Conservation (phyloP, 257 asterid species). For the Solanum raphanifolium region DNA sequence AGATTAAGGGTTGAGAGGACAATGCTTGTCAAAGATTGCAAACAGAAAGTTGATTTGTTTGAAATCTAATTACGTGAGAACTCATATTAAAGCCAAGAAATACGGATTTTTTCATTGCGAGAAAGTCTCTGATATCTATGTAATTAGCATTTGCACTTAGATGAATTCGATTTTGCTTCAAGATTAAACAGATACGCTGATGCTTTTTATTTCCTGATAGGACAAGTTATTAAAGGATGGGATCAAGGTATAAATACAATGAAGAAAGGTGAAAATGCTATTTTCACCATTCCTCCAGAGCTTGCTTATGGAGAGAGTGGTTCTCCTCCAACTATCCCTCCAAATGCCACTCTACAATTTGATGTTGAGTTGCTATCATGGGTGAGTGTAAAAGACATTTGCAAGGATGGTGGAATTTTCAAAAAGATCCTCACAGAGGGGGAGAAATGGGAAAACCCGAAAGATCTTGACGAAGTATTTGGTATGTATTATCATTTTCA, state of each 20-base stretch:
- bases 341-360: slow-evolving; percentile 64
- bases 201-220: slow-evolving; percentile 14
- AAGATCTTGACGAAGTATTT: slow-evolving; percentile 58
- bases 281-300: slow-evolving; percentile 60
- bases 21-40: neutral
- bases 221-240: slow-evolving; percentile 80
- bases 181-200: neutral
- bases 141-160: neutral
- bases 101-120: neutral
- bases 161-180: neutral
- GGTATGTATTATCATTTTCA: slow-evolving; percentile 12
- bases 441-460: slow-evolving; percentile 73
- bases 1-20: neutral
- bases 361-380: slow-evolving; percentile 67
- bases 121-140: neutral
- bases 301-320: slow-evolving; percentile 74
- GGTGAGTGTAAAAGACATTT: slow-evolving; percentile 66
- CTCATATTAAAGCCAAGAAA: neutral
- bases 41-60: neutral
- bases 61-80: neutral
- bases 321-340: slow-evolving; percentile 72
- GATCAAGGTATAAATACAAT: slow-evolving; percentile 63
- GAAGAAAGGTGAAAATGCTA: slow-evolving; percentile 69
- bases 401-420: slow-evolving; percentile 73
- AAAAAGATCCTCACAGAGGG: slow-evolving; percentile 52